phyloP scores from a whole-genome alignment of 2,329 filamentous ascomycete species.

The Dissoconium aciculare region DNA sequence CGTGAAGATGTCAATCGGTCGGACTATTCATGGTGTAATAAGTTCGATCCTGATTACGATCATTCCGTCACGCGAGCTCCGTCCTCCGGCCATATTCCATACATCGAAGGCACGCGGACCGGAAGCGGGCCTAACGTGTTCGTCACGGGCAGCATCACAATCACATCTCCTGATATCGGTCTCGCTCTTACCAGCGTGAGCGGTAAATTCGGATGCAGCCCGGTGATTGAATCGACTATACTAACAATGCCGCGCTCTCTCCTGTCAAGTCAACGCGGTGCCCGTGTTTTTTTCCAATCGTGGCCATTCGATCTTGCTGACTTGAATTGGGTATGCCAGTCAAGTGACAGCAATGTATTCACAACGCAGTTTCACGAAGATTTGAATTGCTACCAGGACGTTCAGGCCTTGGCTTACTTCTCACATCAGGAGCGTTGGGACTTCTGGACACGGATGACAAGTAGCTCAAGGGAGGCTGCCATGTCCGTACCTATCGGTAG shows the following conservation, averaged over 20 bases:
- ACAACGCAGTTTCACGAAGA: conserved; percentile 8
- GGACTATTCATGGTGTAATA: conserved; percentile 6
- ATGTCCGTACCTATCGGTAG: conserved; percentile 14
- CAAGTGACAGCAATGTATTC: conserved; percentile 7
- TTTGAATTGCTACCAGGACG: conserved; percentile 15
- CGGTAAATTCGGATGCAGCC: conserved; percentile 13
- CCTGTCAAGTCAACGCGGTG: conserved; percentile 12
- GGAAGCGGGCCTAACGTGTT: conserved; percentile 12
- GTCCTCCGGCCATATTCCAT: conserved; percentile 3
- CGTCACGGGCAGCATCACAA: conserved; percentile 14
- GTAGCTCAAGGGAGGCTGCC: conserved; percentile 2
- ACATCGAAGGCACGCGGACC: conserved; percentile 9
- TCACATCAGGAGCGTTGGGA: conserved; percentile 5
- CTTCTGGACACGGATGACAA: conserved; percentile 2
- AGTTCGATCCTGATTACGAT: background rate
- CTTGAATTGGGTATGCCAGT: conserved; percentile 14
- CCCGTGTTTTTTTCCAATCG: conserved; percentile 7
- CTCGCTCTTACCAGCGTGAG: conserved; percentile 9
- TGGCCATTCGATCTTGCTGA: conserved; percentile 13
- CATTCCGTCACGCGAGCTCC: too few relatives aligned
- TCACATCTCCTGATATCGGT: conserved; percentile 14
- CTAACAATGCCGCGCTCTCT: conserved; percentile 11
- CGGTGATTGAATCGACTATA: conserved; percentile 12
- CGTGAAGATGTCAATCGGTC: conserved; percentile 3
- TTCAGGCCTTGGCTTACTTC: conserved; percentile 15